Conservation (phyloP, 306 rosid species). For the Canavalia gladiata region DNA sequence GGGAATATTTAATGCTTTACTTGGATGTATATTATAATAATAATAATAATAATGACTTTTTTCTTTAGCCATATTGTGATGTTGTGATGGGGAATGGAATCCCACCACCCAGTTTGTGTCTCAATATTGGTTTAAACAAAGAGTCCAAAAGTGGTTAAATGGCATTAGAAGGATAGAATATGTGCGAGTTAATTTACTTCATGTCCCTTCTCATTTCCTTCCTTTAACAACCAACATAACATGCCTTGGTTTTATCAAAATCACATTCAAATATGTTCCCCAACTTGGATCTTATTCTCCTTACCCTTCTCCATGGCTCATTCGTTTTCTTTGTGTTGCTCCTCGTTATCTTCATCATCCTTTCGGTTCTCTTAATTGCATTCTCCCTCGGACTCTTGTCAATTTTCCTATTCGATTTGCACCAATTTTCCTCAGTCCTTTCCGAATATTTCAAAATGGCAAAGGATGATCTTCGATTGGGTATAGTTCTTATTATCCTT, state of each 20-base stretch:
- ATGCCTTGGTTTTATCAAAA: slow-evolving; percentile 38
- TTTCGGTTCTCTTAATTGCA: slow-evolving; percentile 38
- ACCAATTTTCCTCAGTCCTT: slow-evolving; percentile 1
- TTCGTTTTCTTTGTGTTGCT: slow-evolving; percentile 47
- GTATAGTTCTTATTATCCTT: slow-evolving; percentile 41
- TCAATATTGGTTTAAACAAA: slow-evolving; percentile 18
- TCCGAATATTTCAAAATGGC: slow-evolving; percentile 38
- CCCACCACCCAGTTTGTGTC: background rate
- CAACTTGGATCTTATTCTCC: slow-evolving; percentile 56
- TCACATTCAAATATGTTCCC: slow-evolving; percentile 49
- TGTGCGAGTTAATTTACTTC: slow-evolving; percentile 28
- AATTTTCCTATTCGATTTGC: slow-evolving; percentile 45
- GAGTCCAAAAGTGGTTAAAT: slow-evolving; percentile 43
- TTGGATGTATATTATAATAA: slow-evolving; percentile 20
- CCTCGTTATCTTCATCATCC: slow-evolving; percentile 30
- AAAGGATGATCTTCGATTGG: slow-evolving; percentile 54
- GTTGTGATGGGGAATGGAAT: slow-evolving; percentile 26
- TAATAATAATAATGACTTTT: slow-evolving; percentile 14
- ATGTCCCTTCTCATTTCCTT: slow-evolving; percentile 40
- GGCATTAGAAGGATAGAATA: slow-evolving; percentile 54
- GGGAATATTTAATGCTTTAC: slow-evolving; percentile 47
- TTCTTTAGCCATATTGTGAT: background rate
- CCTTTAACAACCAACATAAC: slow-evolving; percentile 47
- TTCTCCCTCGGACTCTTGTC: slow-evolving; percentile 43
- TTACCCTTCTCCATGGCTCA: slow-evolving; percentile 56